Base-by-base conservation (phyloP, 164 flowering plant genomes). In the Amborella trichopoda region DNA sequence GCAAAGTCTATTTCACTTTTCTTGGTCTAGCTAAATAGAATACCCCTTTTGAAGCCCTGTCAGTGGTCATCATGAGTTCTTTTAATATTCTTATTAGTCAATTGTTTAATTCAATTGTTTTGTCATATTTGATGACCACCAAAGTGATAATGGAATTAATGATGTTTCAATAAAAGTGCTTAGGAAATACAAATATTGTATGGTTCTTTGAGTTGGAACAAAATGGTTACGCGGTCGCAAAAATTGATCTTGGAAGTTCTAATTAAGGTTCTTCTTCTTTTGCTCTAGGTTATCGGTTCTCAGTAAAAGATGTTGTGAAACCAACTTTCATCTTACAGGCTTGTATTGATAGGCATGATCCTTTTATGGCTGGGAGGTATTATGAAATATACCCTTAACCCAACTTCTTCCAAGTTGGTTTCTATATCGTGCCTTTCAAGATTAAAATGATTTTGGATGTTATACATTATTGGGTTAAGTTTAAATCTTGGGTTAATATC, bases 321-420 rank as follows among this genome's bases (percentile, higher is more conserved):
- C 78, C 83, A 20, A 37, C 60, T 46, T 60, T 59, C 5, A 20
- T 84, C 30, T 52, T 81, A 50, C 62, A 56, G 41, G 18, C 55
- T 3, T 84, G 77, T 25, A 69, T 75, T 33, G 46, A 53, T 38
- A 70, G 65, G 40, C 50, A 73, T 18, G 46, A 68, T 1, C 78
- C 85, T 25, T n/a, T 52, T 14, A 28, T 74, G 58, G 87, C 81
- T 11, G 61, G 81, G 55, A 81, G 95, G 95, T 80, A 69, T 14
- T 48, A 14, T 44, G 17, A 37, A 14, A 37, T 37, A n/a, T 48
- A 22, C 0, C 18, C 33, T 46, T 23, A 26, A 46, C 49, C 34
- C 34, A 6, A 30, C 34, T 13, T 30, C 34, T 13, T 30, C 13
- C 9, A 6, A 30, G 13, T 13, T 30, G 9, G 34, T 30, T 30